Percentiles rank a stretch among this genome's conserved stretches.
These are phyloP conservation scores for Streptanthus diversifolius DNA, from an alignment of 345 rosid species.

Conservation along the genomic window DNA sequence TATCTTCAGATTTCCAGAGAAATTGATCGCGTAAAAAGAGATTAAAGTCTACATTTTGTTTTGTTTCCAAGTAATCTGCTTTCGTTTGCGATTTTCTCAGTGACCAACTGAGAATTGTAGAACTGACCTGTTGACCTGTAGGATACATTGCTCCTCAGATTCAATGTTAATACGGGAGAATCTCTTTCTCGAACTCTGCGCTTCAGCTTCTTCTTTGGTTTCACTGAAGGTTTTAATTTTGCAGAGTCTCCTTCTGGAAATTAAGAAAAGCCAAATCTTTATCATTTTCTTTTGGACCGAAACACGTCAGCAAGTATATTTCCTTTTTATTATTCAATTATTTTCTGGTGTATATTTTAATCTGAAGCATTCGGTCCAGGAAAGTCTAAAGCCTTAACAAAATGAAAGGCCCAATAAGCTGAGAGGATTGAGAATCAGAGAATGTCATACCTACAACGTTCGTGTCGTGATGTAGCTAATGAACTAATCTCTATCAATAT, in stretches of 20 bases:
- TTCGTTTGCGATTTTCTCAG: neutral
- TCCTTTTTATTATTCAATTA: neutral
- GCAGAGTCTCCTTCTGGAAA: neutral
- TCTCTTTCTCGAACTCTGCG: neutral
- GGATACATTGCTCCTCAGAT: slow-evolving; percentile 13
- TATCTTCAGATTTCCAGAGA: neutral
- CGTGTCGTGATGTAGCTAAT: no score
- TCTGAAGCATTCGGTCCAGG: neutral
- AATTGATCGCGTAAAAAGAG: neutral
- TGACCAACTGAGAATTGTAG: neutral
- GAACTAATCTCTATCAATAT: neutral
- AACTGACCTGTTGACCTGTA: slow-evolving; percentile 25
- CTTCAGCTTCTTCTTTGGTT: slow-evolving; percentile 2
- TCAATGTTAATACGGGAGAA: slow-evolving; percentile 7
- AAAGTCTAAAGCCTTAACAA: neutral
- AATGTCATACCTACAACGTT: no score
- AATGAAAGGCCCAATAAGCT: slow-evolving; percentile 3
- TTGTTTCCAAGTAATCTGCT: neutral
- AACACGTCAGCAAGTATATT: neutral
- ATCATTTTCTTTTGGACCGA: slow-evolving; percentile 1
- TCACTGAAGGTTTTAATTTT: neutral
- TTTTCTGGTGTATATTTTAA: neutral
- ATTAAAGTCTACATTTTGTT: neutral
- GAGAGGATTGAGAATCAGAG: neutral
- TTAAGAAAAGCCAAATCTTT: neutral